phyloP scores from a whole-genome alignment of 176 grass and related monocot species.

The Zea mays region DNA sequence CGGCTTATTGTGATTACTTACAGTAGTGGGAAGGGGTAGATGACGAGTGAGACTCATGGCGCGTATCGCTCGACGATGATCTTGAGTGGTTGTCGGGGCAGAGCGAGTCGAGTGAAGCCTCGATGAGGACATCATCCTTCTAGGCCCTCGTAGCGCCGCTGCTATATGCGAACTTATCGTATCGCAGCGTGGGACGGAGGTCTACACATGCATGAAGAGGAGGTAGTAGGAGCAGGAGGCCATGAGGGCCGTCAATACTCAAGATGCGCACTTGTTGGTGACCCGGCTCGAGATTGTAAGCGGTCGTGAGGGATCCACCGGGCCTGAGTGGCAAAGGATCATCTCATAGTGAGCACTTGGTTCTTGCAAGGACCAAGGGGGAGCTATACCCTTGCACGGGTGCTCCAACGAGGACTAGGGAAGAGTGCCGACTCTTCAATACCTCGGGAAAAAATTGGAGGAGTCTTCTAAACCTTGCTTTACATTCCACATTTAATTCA shows the following conservation, averaged over 20 bases:
- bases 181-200: constrained; percentile 58
- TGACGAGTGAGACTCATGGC: constrained; percentile 62
- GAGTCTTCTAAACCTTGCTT: too few relatives aligned
- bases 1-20: constrained; percentile 29
- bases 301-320: too few relatives aligned
- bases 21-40: constrained; percentile 96
- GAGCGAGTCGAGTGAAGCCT: constrained; percentile 91
- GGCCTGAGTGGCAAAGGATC: too few relatives aligned
- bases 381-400: too few relatives aligned
- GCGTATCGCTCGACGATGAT: constrained; percentile 59
- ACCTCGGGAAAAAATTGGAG: too few relatives aligned
- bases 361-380: too few relatives aligned
- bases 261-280: too few relatives aligned
- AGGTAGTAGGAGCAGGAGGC: constrained; percentile 44
- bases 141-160: constrained; percentile 30
- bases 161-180: constrained; percentile 71
- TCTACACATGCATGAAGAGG: constrained; percentile 45
- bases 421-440: too few relatives aligned
- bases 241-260: constrained; percentile 24
- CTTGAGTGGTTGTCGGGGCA: constrained; percentile 87
- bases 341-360: too few relatives aligned
- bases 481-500: too few relatives aligned
- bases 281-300: too few relatives aligned
- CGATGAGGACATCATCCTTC: constrained; percentile 69
- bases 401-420: too few relatives aligned